phyloP scores from a whole-genome alignment of 2,329 filamentous ascomycete species.

The Cercospora beticola region DNA sequence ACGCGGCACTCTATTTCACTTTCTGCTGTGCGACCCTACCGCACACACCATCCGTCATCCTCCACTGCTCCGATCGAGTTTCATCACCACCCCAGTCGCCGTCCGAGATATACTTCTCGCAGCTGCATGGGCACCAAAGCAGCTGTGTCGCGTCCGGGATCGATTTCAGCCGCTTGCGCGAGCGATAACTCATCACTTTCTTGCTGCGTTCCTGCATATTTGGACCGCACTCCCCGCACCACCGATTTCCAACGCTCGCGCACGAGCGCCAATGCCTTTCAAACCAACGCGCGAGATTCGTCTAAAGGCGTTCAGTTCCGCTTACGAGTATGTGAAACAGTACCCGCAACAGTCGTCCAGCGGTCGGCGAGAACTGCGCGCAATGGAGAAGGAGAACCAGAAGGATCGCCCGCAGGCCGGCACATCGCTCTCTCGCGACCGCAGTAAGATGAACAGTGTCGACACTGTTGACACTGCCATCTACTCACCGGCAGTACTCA shows the following conservation, averaged over 20 bases:
- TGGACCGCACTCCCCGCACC: background rate
- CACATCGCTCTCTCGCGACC: constrained; percentile 10
- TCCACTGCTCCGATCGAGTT: background rate
- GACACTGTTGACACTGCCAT: constrained; percentile 28
- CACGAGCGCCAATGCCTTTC: constrained; percentile 4
- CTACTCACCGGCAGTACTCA: constrained; percentile 15
- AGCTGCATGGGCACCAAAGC: background rate
- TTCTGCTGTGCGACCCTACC: background rate
- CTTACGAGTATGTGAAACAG: constrained; percentile 28
- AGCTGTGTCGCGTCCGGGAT: background rate
- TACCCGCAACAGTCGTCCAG: constrained; percentile 31
- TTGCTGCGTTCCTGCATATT: constrained; percentile 1
- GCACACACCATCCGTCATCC: background rate
- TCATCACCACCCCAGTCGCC: background rate
- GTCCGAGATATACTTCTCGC: background rate
- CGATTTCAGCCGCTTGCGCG: background rate
- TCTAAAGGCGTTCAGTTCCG: constrained; percentile 28
- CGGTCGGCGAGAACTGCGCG: constrained; percentile 27
- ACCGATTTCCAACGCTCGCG: background rate
- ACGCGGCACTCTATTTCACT: background rate
- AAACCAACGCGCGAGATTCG: constrained; percentile 19
- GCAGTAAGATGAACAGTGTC: constrained; percentile 28
- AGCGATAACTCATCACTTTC: background rate
- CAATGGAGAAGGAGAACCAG: constrained; percentile 27
- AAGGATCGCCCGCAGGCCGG: constrained; percentile 14